Conservation (phyloP, 2,329 filamentous ascomycete species). For the Ophiostoma angusticollis region DNA sequence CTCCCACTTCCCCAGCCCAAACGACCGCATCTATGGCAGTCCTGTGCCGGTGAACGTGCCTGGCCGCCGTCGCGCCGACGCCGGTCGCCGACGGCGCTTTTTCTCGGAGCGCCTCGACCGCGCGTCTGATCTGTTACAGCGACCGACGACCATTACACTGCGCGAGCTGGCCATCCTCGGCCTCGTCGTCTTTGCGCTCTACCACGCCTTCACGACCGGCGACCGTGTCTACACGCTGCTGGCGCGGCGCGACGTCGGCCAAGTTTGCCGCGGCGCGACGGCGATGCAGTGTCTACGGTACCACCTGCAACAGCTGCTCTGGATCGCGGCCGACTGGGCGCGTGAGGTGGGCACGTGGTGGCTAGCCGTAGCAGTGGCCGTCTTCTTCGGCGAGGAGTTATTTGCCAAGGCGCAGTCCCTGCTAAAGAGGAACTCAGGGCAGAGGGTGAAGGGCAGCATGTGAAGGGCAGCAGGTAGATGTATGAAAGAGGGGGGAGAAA, state of each 20-base stretch:
- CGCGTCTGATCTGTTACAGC: conserved; percentile 10
- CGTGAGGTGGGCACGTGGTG: conserved; percentile 12
- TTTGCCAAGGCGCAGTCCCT: too few species aligned
- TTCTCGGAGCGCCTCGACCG: conserved; percentile 11
- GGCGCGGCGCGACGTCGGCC: conserved; percentile 4
- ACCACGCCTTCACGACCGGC: conserved; percentile 3
- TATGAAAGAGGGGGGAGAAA: too few species aligned
- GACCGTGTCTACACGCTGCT: conserved; percentile 6
- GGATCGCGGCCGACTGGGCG: conserved; percentile 1
- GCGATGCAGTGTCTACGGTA: conserved; percentile 3
- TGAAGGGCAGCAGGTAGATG: too few species aligned
- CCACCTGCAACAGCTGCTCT: conserved; percentile 1
- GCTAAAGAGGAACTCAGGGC: too few species aligned
- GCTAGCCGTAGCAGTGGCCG: conserved; percentile 2
- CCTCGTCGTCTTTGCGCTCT: conserved; percentile 8
- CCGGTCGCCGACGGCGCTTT: conserved; percentile 9
- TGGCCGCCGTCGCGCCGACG: not conserved
- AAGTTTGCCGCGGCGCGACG: conserved; percentile 7
- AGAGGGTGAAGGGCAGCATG: too few species aligned
- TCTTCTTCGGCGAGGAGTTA: conserved; percentile 12
- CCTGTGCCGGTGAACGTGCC: conserved; percentile 1
- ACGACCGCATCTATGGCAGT: not conserved
- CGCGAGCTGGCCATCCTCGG: conserved; percentile 11
- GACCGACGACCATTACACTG: conserved; percentile 9
- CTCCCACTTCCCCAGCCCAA: conserved; percentile 4